Percentiles rank a stretch among this genome's conserved stretches.
Evolutionary conservation across 2,329 filamentous ascomycete species (phyloP).

Genomic region (Alternaria infectoria): DNA sequence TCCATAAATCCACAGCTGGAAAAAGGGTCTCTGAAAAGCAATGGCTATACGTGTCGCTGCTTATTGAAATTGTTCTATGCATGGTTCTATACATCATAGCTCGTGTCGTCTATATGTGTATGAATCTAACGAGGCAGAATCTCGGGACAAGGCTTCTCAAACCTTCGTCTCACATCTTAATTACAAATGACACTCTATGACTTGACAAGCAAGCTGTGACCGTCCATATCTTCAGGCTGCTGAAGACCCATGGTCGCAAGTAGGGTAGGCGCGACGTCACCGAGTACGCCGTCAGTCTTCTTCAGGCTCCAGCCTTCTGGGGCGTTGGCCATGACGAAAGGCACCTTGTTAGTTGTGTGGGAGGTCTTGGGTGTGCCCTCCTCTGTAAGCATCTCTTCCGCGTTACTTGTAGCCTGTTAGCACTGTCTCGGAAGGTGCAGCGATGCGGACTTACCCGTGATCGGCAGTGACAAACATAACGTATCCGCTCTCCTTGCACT

Average conservation of each 20-base stretch:
- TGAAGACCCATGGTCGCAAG: constrained; percentile 89
- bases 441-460: constrained; percentile 69
- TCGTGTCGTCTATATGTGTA: background rate
- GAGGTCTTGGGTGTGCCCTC: constrained; percentile 97
- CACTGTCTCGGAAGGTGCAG: background rate
- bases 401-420: constrained; percentile 66
- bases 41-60: background rate
- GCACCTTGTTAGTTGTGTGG: constrained; percentile 97
- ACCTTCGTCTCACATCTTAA: background rate
- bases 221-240: constrained; percentile 91
- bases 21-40: background rate
- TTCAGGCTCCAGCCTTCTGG: constrained; percentile 87
- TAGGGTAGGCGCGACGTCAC: constrained; percentile 95
- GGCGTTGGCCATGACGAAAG: constrained; percentile 97
- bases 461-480: constrained; percentile 94
- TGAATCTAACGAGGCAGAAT: background rate
- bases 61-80: background rate
- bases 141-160: background rate
- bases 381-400: constrained; percentile 97
- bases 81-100: background rate
- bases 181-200: constrained; percentile 46
- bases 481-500: constrained; percentile 92
- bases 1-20: background rate
- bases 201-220: constrained; percentile 82
- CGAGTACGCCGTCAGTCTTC: constrained; percentile 86